Percentiles rank a stretch among this genome's conserved stretches.
These are phyloP conservation scores for Lyophyllum semitale DNA, from an alignment of 768 basidiomycete genomes.

Conservation along the genomic window DNA sequence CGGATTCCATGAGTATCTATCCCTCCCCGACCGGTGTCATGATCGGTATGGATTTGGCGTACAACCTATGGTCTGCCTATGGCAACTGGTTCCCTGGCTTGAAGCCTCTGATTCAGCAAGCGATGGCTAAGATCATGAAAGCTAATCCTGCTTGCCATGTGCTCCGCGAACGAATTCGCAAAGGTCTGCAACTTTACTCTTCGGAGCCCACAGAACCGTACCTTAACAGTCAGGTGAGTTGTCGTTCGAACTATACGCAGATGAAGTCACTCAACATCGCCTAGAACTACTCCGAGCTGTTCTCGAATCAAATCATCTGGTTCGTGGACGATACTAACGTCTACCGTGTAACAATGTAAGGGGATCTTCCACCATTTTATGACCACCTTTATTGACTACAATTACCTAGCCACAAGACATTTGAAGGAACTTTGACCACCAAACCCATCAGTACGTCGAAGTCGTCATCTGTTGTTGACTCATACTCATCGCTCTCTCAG, in stretches of 20 bases:
- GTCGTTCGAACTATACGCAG: not conserved
- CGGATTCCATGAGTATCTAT: constrained; percentile 98
- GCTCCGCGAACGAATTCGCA: constrained; percentile 95
- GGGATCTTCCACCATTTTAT: not conserved
- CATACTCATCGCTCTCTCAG: constrained; percentile 33
- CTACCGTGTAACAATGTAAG: constrained; percentile 94
- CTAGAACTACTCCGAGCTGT: constrained; percentile 90
- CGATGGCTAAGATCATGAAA: constrained; percentile 99
- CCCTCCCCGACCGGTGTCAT: too few species aligned
- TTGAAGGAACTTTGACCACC: too few species aligned
- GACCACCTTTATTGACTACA: not conserved
- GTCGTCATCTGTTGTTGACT: not conserved
- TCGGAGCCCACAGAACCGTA: constrained; percentile 98
- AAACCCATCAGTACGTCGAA: constrained; percentile 30
- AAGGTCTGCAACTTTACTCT: too few species aligned
- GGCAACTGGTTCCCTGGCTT: constrained; percentile 99
- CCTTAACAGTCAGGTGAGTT: too few species aligned
- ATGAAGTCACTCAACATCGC: not conserved
- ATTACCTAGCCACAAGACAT: too few species aligned
- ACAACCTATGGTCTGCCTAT: too few species aligned
- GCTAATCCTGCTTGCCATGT: constrained; percentile 98
- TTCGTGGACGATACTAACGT: constrained; percentile 99
- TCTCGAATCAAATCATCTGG: too few species aligned
- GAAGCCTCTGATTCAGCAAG: constrained; percentile 97
- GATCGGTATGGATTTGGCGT: constrained; percentile 98